A percentile compares a stretch with the other conserved stretches of the same genome.
Evolutionary conservation across 2,329 filamentous ascomycete genomes (phyloP).

Genomic region (Magnaporthiopsis rhizophila): DNA sequence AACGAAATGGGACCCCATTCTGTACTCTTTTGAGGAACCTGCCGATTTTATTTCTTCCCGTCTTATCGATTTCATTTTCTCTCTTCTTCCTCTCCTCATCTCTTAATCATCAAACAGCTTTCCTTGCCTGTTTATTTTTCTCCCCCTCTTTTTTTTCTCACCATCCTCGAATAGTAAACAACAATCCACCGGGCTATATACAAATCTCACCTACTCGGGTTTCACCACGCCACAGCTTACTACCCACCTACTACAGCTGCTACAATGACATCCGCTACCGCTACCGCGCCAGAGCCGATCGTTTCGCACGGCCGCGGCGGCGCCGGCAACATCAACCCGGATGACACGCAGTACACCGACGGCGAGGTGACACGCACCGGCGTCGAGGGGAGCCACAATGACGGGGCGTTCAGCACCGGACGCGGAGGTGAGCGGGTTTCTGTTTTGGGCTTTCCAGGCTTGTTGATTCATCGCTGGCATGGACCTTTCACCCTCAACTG

Average conservation of each 20-base stretch:
- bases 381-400: constrained; percentile 44
- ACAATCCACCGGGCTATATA: too few species aligned
- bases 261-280: constrained; percentile 11
- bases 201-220: too few species aligned
- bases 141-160: too few species aligned
- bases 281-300: constrained; percentile 24
- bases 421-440: constrained; percentile 41
- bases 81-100: background rate
- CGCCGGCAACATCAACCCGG: constrained; percentile 52
- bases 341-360: constrained; percentile 52
- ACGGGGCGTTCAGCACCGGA: constrained; percentile 51
- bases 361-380: constrained; percentile 53
- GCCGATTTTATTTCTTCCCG: background rate
- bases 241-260: too few species aligned
- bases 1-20: background rate
- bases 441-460: background rate
- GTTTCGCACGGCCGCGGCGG: constrained; percentile 55
- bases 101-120: too few species aligned
- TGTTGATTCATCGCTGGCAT: background rate
- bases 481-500: too few species aligned
- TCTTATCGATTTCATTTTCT: background rate
- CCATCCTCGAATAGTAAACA: background rate
- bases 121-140: too few species aligned
- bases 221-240: background rate
- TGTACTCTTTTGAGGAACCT: background rate